Evolutionary conservation across 495 filamentous ascomycete species (phyloP).

Genomic region (Usnea hakonensis): DNA sequence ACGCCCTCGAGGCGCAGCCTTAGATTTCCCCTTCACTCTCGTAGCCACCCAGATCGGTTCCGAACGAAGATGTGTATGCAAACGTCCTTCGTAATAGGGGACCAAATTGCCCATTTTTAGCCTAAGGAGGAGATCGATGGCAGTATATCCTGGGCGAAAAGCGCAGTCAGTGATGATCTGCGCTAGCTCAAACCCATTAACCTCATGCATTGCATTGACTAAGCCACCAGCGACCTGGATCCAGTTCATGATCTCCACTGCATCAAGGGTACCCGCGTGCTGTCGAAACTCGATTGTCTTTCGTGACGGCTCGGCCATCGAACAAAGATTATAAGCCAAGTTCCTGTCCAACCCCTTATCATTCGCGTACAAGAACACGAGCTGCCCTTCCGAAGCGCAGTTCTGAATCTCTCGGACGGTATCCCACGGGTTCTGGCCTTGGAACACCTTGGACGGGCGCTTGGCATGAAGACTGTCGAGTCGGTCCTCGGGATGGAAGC

Average conservation of each 20-base stretch:
- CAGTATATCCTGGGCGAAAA: background rate
- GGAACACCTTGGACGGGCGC: background rate
- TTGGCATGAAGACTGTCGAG: background rate
- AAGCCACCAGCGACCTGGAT: constrained; percentile 6
- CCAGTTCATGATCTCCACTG: constrained; percentile 1
- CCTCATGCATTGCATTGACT: background rate
- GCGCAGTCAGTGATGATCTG: background rate
- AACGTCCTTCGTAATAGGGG: background rate
- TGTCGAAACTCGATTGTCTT: constrained; percentile 19
- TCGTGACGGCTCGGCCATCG: background rate
- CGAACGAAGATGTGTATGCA: background rate
- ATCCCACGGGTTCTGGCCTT: background rate
- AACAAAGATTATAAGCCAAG: constrained; percentile 7
- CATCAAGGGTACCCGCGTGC: constrained; percentile 10
- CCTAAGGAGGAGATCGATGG: background rate
- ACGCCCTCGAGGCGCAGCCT: background rate
- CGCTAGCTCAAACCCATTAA: background rate
- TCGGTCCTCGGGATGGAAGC: constrained; percentile 9
- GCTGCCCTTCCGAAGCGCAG: background rate
- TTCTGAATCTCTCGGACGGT: background rate
- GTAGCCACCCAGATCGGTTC: background rate
- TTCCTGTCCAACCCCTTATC: background rate
- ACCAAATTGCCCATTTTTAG: background rate
- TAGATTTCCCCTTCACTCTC: no score
- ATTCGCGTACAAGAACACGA: background rate